Evolutionary conservation across 2,329 filamentous ascomycete species (phyloP).

Genomic region (Sclerotinia sclerotiorum): DNA sequence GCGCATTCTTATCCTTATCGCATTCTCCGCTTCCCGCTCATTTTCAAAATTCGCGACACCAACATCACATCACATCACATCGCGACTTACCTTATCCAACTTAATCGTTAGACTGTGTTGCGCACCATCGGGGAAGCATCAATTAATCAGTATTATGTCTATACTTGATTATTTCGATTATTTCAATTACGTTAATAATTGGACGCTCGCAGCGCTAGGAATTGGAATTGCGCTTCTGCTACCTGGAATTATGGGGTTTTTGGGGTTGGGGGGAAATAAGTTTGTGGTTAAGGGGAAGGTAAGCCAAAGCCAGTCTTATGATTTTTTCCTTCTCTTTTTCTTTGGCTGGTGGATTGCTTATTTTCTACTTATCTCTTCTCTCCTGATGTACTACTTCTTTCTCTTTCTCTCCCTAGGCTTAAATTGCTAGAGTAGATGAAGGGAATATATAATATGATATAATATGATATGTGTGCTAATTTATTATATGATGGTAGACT

Average conservation of each 20-base stretch:
- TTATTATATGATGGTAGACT: conserved; percentile 56
- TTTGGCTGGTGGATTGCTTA: neutral
- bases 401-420: neutral
- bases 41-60: too few relatives aligned
- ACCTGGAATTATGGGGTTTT: conserved; percentile 56
- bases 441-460: too few relatives aligned
- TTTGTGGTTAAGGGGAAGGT: conserved; percentile 82
- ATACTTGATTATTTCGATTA: neutral
- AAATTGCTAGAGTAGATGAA: too few relatives aligned
- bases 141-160: neutral
- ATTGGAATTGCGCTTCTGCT: conserved; percentile 12
- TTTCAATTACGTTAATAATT: neutral
- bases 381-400: neutral
- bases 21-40: too few relatives aligned
- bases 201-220: conserved; percentile 5
- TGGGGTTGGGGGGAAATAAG: conserved; percentile 69
- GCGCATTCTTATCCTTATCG: too few relatives aligned
- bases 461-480: neutral
- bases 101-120: too few relatives aligned
- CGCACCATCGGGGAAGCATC: too few relatives aligned
- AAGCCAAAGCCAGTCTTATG: too few relatives aligned
- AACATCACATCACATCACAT: too few relatives aligned
- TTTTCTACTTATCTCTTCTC: neutral
- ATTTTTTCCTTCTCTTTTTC: too few relatives aligned
- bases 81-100: too few relatives aligned